Evolutionary conservation across 176 grass and related monocot species (phyloP).

Genomic region (Rhynchospora tenuis): DNA sequence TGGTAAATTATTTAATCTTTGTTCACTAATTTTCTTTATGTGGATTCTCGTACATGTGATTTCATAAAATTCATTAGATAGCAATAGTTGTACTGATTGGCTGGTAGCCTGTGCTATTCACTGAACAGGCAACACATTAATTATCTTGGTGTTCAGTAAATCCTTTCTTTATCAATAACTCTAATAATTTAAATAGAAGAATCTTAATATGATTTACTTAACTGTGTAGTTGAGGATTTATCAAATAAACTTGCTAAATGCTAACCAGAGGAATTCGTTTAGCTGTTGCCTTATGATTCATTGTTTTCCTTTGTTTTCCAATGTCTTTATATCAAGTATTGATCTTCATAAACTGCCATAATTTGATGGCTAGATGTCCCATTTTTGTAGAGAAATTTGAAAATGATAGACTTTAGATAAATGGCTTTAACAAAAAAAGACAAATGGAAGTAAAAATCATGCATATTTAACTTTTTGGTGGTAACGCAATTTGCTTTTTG

Average conservation of each 20-base stretch:
- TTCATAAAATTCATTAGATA: neutral
- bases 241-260: neutral
- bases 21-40: neutral
- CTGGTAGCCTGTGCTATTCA: neutral
- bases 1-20: slow-evolving; percentile 20
- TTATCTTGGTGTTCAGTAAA: neutral
- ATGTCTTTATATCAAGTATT: neutral
- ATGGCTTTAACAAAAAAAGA: neutral
- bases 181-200: neutral
- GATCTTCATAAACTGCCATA: neutral
- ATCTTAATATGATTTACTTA: neutral
- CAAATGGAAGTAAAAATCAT: neutral
- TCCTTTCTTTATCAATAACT: neutral
- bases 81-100: neutral
- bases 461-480: neutral
- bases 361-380: neutral
- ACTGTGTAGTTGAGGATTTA: neutral
- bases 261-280: neutral
- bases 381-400: neutral
- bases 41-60: neutral
- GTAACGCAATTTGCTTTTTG: slow-evolving; percentile 12
- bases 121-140: neutral
- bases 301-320: neutral
- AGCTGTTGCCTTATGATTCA: neutral
- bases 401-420: neutral